Evolutionary conservation across 306 rosid species (phyloP), one percentile per base, ranked within the genome.

Genomic region (Lathyrus sativus): DNA sequence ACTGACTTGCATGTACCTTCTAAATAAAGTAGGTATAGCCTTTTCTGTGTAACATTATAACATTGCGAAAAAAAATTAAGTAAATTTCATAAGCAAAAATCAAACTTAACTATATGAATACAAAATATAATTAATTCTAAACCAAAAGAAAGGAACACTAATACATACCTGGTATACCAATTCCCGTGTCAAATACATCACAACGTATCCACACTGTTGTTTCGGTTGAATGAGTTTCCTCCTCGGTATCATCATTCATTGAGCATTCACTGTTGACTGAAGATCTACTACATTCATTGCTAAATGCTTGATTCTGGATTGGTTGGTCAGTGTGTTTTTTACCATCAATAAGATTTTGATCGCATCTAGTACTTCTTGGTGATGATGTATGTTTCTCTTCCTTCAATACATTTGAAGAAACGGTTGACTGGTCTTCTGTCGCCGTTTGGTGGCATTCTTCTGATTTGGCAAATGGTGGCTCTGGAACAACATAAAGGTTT

Each of bases 1-100:
- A 61, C 97, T 85, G n/a, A 84, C 99, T 90, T 95, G 99, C 99
- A 95, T 95, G 85, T 95, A 95, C 78, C 90, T 88, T 70, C 80
- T 95, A 61, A 90, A 95, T 57, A 95, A 83, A 59, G 86, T 84
- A 49, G 95, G 92, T 48, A 90, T 63, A 59, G 97, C 97, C 74
- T 83, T 87, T 72, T 95, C 97, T 95, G 96, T 76, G 89, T 72
- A 15, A 8, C 64, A 76, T 74, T 22, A 11, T 38, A 66, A 54
- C 60, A 53, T 54, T 62, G 14, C 2, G 19, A 11, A 14, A 44
- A 71, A 15, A 13, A n/a, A 38, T 29, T 76, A 38, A 80, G 58
- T 15, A 66, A 35, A 15, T 28, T 19, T 39, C 19, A 6, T 61
- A 29, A 10, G 54, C 17, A 14, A 19, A 38, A 79, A 56, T 45